Evolutionary conservation across 2,329 filamentous ascomycete species (phyloP), one percentile per base, ranked within the genome.

Genomic region (Diaporthe sp.): DNA sequence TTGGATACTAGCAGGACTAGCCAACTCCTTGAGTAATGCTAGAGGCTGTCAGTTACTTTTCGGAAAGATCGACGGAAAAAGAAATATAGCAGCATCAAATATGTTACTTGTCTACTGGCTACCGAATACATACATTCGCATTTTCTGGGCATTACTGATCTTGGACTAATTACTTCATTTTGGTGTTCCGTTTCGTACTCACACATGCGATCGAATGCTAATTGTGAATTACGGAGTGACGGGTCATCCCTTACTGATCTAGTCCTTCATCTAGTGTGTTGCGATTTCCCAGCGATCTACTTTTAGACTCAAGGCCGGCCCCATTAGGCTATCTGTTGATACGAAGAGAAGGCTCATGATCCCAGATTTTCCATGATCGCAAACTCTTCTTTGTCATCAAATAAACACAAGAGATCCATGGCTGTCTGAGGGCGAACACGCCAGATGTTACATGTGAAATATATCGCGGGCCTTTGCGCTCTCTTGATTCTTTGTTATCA

Each of bases 241-340:
- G 6, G 22, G 2, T 12, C 46, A 68, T 39, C 65, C 46, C 46
- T 68, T 51, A 37, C 65, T 53, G 28, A 25, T 15, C 22, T 68
- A 17, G 65, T 55, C 44, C 9, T 39, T 17, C 46, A 25, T 17
- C 13, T 39, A 68, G 46, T 68, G 31, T 42, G n/a, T 42, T 12
- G 46, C n/a, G 65, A 3, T 37, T 10, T 39, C 7, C 12, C 46
- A 53, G 31, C 46, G 46, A 19, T 28, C 46, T 68, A 68, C 31
- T 68, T 68, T 68, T 68, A 68, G 65, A 68, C 46, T 39, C 15
- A 13, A 53, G 46, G 46, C 31, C 28, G 28, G 46, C 25, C 46
- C 13, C 8, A 12, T 37, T 19, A 19, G 34, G 22, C 31, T n/a
- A 25, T 39, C 31, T 39, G 5, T 53, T 53, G 15, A 68, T 5